These are phyloP conservation scores for Globisporangium viniferum DNA, from an alignment of 352 stramenopile genomes.

Conservation along the genomic window DNA sequence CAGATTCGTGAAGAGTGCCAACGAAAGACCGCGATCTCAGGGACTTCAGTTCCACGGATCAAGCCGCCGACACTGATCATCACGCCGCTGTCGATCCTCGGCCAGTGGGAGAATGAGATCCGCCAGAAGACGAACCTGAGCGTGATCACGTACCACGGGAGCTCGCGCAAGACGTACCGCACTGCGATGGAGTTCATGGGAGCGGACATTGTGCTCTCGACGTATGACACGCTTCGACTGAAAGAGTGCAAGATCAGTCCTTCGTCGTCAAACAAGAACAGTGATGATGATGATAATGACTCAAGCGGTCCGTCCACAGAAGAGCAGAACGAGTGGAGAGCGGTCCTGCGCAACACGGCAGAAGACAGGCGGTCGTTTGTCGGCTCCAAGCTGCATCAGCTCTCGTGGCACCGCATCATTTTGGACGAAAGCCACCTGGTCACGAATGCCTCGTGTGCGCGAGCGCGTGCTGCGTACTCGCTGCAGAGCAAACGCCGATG, in stretches of 20 bases:
- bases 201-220: slow-evolving; percentile 74
- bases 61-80: slow-evolving; percentile 73
- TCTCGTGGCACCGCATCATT: slow-evolving; percentile 85
- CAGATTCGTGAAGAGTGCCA: slow-evolving; percentile 32
- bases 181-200: slow-evolving; percentile 76
- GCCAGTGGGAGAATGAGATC: slow-evolving; percentile 83
- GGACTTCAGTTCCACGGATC: slow-evolving; percentile 28
- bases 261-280: slow-evolving; percentile 19
- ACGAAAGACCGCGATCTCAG: slow-evolving; percentile 12
- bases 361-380: slow-evolving; percentile 22
- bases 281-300: slow-evolving; percentile 16
- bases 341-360: slow-evolving; percentile 7
- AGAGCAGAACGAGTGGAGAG: slow-evolving; percentile 15
- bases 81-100: slow-evolving; percentile 80
- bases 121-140: slow-evolving; percentile 73
- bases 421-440: slow-evolving; percentile 90
- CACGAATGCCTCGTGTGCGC: slow-evolving; percentile 74
- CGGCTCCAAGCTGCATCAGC: slow-evolving; percentile 67
- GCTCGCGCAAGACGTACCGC: slow-evolving; percentile 55
- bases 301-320: background rate
- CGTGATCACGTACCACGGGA: slow-evolving; percentile 73
- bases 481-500: slow-evolving; percentile 78
- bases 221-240: slow-evolving; percentile 74
- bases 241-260: slow-evolving; percentile 61
- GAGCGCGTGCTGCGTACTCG: slow-evolving; percentile 49